Evolutionary conservation across 2,329 filamentous ascomycete species (phyloP).

Genomic region (Curvularia verruculosa): DNA sequence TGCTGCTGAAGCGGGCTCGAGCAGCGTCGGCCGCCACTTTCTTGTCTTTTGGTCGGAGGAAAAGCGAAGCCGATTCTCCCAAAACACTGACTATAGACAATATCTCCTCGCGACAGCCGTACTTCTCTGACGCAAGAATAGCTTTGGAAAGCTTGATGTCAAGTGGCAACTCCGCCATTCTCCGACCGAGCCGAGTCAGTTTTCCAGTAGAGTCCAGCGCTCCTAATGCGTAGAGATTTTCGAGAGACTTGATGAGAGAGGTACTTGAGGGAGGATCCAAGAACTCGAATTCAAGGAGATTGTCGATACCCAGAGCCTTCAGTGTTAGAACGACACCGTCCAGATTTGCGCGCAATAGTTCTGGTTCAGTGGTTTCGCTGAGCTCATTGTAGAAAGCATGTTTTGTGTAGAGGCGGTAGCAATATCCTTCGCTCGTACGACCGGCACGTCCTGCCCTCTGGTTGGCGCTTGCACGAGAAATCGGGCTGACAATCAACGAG

Average conservation of each 20-base stretch:
- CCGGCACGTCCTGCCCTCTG: slow-evolving; percentile 92
- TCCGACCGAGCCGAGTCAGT: slow-evolving; percentile 85
- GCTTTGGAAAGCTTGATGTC: slow-evolving; percentile 91
- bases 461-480: slow-evolving; percentile 88
- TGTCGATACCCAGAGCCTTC: slow-evolving; percentile 89
- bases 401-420: slow-evolving; percentile 91
- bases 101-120: slow-evolving; percentile 92
- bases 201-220: slow-evolving; percentile 87
- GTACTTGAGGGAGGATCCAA: slow-evolving; percentile 93
- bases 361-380: slow-evolving; percentile 85
- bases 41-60: slow-evolving; percentile 93
- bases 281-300: slow-evolving; percentile 92
- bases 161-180: slow-evolving; percentile 94
- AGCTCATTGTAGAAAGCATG: slow-evolving; percentile 95
- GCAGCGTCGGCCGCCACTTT: slow-evolving; percentile 95
- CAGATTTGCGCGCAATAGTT: slow-evolving; percentile 90
- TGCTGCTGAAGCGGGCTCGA: slow-evolving; percentile 74
- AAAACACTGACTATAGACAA: slow-evolving; percentile 95
- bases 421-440: slow-evolving; percentile 89
- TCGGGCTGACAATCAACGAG: slow-evolving; percentile 86
- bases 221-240: slow-evolving; percentile 89
- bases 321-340: slow-evolving; percentile 83
- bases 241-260: slow-evolving; percentile 84
- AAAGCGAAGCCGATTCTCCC: slow-evolving; percentile 83
- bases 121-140: slow-evolving; percentile 84